These are phyloP conservation scores for Coniosporium apollinis DNA, from an alignment of 495 filamentous ascomycete genomes.

Conservation along the genomic window DNA sequence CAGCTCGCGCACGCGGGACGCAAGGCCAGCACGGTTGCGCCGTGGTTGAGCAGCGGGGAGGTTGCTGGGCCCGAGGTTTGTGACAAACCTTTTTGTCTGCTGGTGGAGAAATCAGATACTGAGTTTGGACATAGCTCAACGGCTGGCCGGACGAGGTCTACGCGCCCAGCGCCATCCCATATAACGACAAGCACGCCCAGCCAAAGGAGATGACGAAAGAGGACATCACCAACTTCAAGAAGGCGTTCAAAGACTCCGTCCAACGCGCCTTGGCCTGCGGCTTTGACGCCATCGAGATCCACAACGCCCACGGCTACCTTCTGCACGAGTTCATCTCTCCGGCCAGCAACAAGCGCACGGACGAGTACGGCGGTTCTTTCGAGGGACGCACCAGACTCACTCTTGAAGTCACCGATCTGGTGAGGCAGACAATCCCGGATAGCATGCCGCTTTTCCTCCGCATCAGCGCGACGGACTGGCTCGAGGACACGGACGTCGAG, in stretches of 20 bases:
- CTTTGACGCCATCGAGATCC: conserved; percentile 42
- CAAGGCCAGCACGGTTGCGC: conserved; percentile 48
- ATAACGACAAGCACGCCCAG: conserved; percentile 30
- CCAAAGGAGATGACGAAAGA: conserved; percentile 37
- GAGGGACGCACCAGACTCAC: conserved; percentile 29
- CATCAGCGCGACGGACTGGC: conserved; percentile 57
- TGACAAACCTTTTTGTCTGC: not conserved
- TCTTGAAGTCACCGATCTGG: conserved; percentile 35
- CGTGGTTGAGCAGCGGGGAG: conserved; percentile 37
- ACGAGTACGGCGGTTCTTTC: conserved; percentile 34
- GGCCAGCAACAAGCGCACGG: conserved; percentile 25
- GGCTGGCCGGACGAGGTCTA: conserved; percentile 59
- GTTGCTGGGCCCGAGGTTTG: conserved; percentile 29
- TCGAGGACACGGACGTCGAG: conserved; percentile 37
- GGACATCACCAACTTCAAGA: conserved; percentile 42
- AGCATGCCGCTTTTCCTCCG: conserved; percentile 50
- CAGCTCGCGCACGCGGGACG: conserved; percentile 62
- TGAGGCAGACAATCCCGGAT: conserved; percentile 37
- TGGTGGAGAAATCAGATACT: not conserved
- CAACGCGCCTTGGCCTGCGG: conserved; percentile 40
- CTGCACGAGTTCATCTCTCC: conserved; percentile 21
- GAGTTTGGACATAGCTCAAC: conserved; percentile 18
- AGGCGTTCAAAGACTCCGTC: conserved; percentile 34
- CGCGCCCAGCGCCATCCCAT: conserved; percentile 39
- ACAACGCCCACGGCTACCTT: conserved; percentile 25